Conservation (phyloP, 345 rosid species). For the Luvunga scandens region DNA sequence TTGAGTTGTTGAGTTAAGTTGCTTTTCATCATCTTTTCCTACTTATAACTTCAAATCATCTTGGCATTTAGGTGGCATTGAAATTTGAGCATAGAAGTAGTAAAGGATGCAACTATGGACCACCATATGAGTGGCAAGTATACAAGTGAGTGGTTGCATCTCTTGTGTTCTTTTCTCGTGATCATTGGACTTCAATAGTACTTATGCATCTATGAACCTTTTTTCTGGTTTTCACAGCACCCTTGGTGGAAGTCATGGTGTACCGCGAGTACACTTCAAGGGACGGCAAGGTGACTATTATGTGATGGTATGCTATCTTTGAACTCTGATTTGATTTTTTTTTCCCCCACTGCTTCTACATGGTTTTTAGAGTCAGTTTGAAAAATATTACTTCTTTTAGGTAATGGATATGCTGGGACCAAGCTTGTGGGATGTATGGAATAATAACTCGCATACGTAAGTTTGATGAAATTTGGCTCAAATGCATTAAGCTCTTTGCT, state of each 20-base stretch:
- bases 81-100: slow-evolving; percentile 62
- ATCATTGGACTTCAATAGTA: neutral
- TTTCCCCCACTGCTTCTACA: neutral
- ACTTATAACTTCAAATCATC: neutral
- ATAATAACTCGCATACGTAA: slow-evolving; percentile 59
- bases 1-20: neutral
- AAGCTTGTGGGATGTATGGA: slow-evolving; percentile 84
- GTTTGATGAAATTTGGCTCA: slow-evolving; percentile 22
- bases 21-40: neutral
- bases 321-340: neutral
- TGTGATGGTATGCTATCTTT: slow-evolving; percentile 56
- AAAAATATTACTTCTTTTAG: slow-evolving; percentile 28
- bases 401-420: slow-evolving; percentile 87
- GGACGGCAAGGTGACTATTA: slow-evolving; percentile 77
- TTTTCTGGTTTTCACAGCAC: slow-evolving; percentile 34
- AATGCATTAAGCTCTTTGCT: neutral
- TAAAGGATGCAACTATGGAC: slow-evolving; percentile 62
- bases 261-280: slow-evolving; percentile 73
- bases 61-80: slow-evolving; percentile 45
- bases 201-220: neutral
- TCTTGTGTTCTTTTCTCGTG: neutral
- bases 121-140: slow-evolving; percentile 59
- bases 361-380: neutral
- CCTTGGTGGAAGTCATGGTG: slow-evolving; percentile 80
- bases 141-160: slow-evolving; percentile 35